Evolutionary conservation across 2,329 filamentous ascomycete genomes (phyloP).

Genomic region (Colletotrichum theobromicola): DNA sequence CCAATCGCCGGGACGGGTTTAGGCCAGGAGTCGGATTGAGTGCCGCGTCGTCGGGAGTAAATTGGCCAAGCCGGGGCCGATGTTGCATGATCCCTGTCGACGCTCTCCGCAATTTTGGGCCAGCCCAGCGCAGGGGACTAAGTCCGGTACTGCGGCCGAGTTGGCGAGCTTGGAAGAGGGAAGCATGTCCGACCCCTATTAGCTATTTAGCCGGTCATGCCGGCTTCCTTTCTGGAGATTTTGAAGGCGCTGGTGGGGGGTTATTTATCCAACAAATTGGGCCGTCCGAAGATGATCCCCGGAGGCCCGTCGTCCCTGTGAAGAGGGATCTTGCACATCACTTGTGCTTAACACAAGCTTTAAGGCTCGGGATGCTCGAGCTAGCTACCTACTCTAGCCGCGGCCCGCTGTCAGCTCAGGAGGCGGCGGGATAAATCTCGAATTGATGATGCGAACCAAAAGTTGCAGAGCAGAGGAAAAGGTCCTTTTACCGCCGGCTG

Average conservation of each 20-base stretch:
- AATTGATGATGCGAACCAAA: background rate
- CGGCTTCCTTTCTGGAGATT: background rate
- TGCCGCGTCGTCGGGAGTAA: constrained; percentile 15
- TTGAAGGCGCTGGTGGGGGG: background rate
- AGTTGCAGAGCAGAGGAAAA: background rate
- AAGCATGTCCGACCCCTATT: background rate
- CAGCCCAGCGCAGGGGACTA: background rate
- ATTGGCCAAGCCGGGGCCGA: constrained; percentile 4
- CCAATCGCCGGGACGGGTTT: constrained; percentile 1
- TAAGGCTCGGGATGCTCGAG: constrained; percentile 3
- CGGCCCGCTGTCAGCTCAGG: background rate
- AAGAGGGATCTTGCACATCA: background rate
- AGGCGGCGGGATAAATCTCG: background rate
- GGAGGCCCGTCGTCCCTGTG: background rate
- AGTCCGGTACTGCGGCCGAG: constrained; percentile 1
- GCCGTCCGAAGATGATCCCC: background rate
- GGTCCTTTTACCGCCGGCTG: background rate
- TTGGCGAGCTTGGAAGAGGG: background rate
- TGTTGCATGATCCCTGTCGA: constrained; percentile 15
- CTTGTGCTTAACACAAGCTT: background rate
- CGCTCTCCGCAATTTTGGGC: constrained; percentile 7
- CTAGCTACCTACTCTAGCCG: background rate
- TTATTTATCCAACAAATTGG: background rate
- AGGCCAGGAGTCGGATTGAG: constrained; percentile 7
- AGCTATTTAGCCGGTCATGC: background rate